phyloP scores from a whole-genome alignment of 805 yeast species.

The Cyberlindnera suaveolens region DNA sequence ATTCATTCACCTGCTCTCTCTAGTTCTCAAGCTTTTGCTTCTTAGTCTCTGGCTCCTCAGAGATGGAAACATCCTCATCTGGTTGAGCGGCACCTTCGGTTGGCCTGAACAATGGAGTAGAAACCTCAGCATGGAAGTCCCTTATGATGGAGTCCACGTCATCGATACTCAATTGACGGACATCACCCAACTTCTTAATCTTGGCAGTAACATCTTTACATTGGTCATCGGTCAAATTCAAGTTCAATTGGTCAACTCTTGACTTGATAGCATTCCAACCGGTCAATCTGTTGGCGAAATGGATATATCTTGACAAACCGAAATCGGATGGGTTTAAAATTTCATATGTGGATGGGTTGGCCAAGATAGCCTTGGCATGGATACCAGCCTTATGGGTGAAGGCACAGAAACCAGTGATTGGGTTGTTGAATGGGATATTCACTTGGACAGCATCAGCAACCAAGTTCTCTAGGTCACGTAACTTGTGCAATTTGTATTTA shows the following conservation, averaged over 20 bases:
- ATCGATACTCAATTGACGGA: constrained; percentile 88
- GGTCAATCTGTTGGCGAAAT: constrained; percentile 94
- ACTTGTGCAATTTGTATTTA: constrained; percentile 92
- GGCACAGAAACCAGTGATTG: constrained; percentile 98
- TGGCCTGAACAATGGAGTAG: constrained; percentile 42
- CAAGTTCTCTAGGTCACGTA: constrained; percentile 90
- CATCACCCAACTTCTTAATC: constrained; percentile 92
- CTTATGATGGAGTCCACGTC: constrained; percentile 96
- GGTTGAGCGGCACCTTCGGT: constrained; percentile 21
- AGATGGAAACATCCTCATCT: constrained; percentile 11
- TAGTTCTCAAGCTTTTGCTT: constrained; percentile 25
- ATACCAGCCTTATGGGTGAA: constrained; percentile 99
- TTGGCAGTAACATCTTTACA: constrained; percentile 90
- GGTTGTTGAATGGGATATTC: constrained; percentile 96
- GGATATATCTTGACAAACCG: constrained; percentile 93
- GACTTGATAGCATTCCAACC: constrained; percentile 99
- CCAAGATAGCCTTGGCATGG: constrained; percentile 97
- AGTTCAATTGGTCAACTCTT: constrained; percentile 94
- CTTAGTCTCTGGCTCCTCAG: constrained; percentile 25
- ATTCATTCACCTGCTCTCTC: not conserved
- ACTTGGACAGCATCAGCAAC: constrained; percentile 98
- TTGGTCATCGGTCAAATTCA: constrained; percentile 85
- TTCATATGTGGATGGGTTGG: constrained; percentile 98
- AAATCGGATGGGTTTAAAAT: constrained; percentile 91
- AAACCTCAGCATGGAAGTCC: constrained; percentile 77